Evolutionary conservation across 805 yeast species (phyloP).

Genomic region (Kodamaea jinghongensis): DNA sequence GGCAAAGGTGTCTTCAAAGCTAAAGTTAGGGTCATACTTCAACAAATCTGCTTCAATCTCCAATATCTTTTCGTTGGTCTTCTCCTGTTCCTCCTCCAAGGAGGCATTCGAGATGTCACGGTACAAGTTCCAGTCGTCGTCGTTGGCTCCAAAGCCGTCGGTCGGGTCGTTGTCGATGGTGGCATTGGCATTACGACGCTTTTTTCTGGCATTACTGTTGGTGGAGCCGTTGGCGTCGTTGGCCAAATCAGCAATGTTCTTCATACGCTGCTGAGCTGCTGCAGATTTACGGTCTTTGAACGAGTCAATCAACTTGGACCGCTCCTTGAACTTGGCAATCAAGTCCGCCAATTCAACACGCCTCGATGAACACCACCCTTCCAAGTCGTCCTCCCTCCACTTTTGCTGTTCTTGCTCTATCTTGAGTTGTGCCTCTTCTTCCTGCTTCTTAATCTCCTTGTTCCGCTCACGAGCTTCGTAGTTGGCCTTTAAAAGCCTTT

Average conservation of each 20-base stretch:
- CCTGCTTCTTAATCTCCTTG: conserved; percentile 71
- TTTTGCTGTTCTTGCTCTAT: conserved; percentile 63
- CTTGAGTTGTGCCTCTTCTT: conserved; percentile 56
- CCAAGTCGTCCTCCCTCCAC: conserved; percentile 73
- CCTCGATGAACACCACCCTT: conserved; percentile 76
- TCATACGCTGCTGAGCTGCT: conserved; percentile 92
- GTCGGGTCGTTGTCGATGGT: conserved; percentile 87
- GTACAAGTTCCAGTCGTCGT: conserved; percentile 92
- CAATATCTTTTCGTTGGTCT: conserved; percentile 57
- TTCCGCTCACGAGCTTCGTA: conserved; percentile 85
- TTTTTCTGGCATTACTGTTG: conserved; percentile 48
- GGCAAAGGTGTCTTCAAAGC: conserved; percentile 80
- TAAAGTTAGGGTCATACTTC: conserved; percentile 81
- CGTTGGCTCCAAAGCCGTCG: conserved; percentile 93
- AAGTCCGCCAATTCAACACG: conserved; percentile 57
- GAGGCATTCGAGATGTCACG: conserved; percentile 74
- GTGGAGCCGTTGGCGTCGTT: conserved; percentile 55
- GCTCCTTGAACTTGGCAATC: conserved; percentile 63
- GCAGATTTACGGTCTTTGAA: conserved; percentile 84
- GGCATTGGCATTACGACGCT: conserved; percentile 47
- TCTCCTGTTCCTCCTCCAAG: conserved; percentile 79
- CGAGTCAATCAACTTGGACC: conserved; percentile 68
- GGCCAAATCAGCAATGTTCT: conserved; percentile 82
- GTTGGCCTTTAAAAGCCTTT: conserved; percentile 77
- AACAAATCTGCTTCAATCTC: conserved; percentile 72